Base-by-base conservation (phyloP, 2,329 filamentous ascomycete species). In the Neonectria coccinea region DNA sequence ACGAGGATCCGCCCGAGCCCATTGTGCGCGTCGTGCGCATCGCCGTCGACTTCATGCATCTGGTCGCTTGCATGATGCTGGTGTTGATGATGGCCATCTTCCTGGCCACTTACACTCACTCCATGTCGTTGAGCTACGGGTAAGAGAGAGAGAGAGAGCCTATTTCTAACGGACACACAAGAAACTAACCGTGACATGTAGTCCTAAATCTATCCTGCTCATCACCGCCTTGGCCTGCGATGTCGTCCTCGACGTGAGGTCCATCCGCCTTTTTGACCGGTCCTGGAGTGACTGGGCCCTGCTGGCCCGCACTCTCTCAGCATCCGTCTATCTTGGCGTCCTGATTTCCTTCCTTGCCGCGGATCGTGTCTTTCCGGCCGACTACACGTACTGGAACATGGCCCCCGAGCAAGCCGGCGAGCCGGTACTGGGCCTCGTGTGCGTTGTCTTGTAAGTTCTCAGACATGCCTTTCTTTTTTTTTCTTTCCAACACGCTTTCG, bases 311-410 rank as follows among this genome's bases (percentile, higher is more conserved):
- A 67, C 76, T 5, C 16, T 75, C 22, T 70, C 76, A 25, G 78
- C 78, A 5, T 57, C 75, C 16, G 71, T 71, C 18, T 78, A 81
- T 51, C 64, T 81, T n/a, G 72, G 74, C 18, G 59, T 79, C 29
- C 78, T 82, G 54, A 64, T 79, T 51, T 72, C 75, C n/a, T 80
- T 79, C 50, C 65, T 79, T 20, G 76, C 70, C 11, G 56, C 75
- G 36, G 73, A 77, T n/a, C 67, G 72, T n/a, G 77, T 79, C 25
- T 82, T 82, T 48, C 79, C 79, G 0, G 48, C 56, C 2, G 73
- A 72, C 2, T 81, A 79, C 48, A 71, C 74, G 0, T 81, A 79
- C 69, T 82, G 79, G 79, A 76, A 73, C 18, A 66, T 82, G 55
- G 29, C 67, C 44, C 64, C 71, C 6, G 64, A 65, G 20, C 73